These are phyloP conservation scores for Auricularia cornea DNA, from an alignment of 768 basidiomycete genomes.

Conservation along the genomic window DNA sequence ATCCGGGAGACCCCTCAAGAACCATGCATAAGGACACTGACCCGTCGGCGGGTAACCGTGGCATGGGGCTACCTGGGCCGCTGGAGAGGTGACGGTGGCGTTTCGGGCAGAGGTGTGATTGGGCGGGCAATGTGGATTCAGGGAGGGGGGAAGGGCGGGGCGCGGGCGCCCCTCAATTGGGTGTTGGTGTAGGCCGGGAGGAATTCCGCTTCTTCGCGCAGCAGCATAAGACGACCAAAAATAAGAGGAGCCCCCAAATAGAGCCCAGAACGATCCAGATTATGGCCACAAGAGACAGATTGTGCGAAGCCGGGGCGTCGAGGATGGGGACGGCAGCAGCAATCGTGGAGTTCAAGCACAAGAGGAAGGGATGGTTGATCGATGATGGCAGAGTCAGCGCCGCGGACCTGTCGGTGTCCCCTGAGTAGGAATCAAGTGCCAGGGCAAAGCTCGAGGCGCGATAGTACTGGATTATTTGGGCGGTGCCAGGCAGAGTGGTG, in stretches of 20 bases:
- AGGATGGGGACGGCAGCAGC: constrained; percentile 7
- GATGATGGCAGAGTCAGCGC: not conserved
- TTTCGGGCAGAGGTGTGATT: too few relatives aligned
- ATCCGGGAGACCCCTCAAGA: too few relatives aligned
- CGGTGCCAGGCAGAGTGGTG: constrained; percentile 2
- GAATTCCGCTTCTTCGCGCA: not conserved
- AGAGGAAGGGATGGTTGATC: constrained; percentile 11
- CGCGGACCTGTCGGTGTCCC: too few relatives aligned
- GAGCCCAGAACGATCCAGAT: not conserved
- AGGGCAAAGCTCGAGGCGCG: constrained; percentile 12
- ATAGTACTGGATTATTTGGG: constrained; percentile 9
- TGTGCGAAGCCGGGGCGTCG: not conserved
- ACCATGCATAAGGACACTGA: too few relatives aligned
- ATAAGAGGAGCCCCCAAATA: not conserved
- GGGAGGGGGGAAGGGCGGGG: too few relatives aligned
- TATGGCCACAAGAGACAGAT: not conserved
- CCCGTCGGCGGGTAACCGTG: too few relatives aligned
- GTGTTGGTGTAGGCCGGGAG: not conserved
- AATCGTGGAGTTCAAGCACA: constrained; percentile 12
- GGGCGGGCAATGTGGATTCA: too few relatives aligned
- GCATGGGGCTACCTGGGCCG: too few relatives aligned
- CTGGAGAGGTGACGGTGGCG: too few relatives aligned
- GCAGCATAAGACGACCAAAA: not conserved
- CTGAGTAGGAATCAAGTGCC: constrained; percentile 7
- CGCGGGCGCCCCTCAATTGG: too few relatives aligned